These are phyloP conservation scores for Hericium coralloides DNA, from an alignment of 768 basidiomycete genomes.

Conservation along the genomic window DNA sequence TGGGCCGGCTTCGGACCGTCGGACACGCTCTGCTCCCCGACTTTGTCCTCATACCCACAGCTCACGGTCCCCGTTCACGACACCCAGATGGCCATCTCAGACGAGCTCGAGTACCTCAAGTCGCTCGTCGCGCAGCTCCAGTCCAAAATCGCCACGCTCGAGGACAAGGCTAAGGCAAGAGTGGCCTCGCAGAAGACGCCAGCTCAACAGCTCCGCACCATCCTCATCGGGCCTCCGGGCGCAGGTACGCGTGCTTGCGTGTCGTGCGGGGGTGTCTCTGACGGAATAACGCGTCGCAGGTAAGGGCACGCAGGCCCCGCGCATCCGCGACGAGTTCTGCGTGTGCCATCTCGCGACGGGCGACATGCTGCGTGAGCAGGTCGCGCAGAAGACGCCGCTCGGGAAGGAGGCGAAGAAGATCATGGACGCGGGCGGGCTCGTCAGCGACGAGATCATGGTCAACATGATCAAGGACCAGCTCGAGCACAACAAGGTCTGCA, in stretches of 20 bases:
- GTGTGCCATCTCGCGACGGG: slow-evolving; percentile 98
- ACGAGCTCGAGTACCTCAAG: slow-evolving; percentile 95
- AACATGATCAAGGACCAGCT: slow-evolving; percentile 96
- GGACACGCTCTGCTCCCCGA: background rate
- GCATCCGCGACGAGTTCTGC: slow-evolving; percentile 86
- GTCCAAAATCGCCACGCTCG: slow-evolving; percentile 77
- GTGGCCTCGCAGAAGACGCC: slow-evolving; percentile 43
- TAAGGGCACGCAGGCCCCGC: slow-evolving; percentile 97
- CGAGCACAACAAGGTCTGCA: slow-evolving; percentile 85
- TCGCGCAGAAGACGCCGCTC: slow-evolving; percentile 75
- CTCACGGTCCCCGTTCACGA: too few species aligned
- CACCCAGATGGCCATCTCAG: slow-evolving; percentile 47
- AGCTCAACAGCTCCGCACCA: slow-evolving; percentile 75
- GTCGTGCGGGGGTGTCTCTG: background rate
- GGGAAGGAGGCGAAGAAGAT: slow-evolving; percentile 94
- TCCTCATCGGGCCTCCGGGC: slow-evolving; percentile 94
- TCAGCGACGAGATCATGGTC: slow-evolving; percentile 95
- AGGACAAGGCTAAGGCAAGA: slow-evolving; percentile 57
- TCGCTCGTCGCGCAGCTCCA: slow-evolving; percentile 82
- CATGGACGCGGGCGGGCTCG: slow-evolving; percentile 94
- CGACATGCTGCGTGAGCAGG: slow-evolving; percentile 97
- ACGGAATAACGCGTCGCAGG: slow-evolving; percentile 37
- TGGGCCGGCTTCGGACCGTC: background rate
- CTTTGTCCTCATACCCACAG: background rate
- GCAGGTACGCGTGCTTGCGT: slow-evolving; percentile 55